Percentiles rank a stretch among this genome's conserved stretches.
These are phyloP conservation scores for Aureobasidium sp. DNA, from an alignment of 2,329 filamentous ascomycete species.

Conservation along the genomic window DNA sequence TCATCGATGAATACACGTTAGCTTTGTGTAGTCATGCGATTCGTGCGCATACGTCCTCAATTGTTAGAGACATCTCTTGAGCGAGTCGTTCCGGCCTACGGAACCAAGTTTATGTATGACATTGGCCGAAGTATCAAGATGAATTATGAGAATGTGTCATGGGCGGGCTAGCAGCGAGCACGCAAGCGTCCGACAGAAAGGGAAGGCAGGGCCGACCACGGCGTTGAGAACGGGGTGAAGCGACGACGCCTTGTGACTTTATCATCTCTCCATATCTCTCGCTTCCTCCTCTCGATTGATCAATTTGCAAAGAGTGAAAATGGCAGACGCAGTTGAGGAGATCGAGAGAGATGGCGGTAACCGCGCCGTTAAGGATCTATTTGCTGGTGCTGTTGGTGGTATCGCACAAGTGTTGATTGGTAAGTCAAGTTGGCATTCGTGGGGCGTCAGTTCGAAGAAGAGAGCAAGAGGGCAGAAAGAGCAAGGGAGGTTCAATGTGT, in stretches of 20 bases:
- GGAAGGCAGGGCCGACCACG: slow-evolving; percentile 12
- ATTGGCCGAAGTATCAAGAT: neutral
- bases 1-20: too few relatives aligned
- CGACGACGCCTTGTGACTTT: slow-evolving; percentile 2
- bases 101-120: too few relatives aligned
- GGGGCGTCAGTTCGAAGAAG: neutral
- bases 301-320: neutral
- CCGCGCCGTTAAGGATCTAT: slow-evolving; percentile 68
- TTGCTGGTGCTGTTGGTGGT: slow-evolving; percentile 83
- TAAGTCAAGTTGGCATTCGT: slow-evolving; percentile 41
- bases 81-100: neutral
- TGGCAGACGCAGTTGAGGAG: slow-evolving; percentile 34
- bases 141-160: neutral
- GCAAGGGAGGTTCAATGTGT: neutral
- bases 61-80: neutral
- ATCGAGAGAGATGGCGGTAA: slow-evolving; percentile 33
- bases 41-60: neutral
- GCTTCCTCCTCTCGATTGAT: neutral
- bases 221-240: slow-evolving; percentile 6
- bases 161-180: neutral
- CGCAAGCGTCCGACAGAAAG: slow-evolving; percentile 7
- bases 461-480: neutral
- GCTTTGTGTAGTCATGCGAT: too few relatives aligned
- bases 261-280: neutral
- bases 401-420: slow-evolving; percentile 90